phyloP scores from a whole-genome alignment of 148 eudicot species.

The Bassia scoparia region DNA sequence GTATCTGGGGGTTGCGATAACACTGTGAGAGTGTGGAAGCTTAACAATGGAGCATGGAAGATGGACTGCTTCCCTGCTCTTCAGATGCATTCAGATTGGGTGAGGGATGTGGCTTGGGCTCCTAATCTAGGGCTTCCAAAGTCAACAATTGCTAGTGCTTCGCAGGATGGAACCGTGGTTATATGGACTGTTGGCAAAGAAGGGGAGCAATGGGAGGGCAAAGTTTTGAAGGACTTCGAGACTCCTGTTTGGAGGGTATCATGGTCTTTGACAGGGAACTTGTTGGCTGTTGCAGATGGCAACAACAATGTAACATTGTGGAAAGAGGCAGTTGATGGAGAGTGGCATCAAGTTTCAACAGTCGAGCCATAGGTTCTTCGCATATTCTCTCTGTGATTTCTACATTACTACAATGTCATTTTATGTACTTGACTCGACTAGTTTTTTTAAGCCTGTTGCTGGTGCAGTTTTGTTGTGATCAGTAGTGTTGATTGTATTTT shows the following conservation, averaged over 20 bases:
- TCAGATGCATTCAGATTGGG: slow-evolving; percentile 79
- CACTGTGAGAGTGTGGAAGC: slow-evolving; percentile 84
- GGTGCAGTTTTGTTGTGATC: slow-evolving; percentile 20
- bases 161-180: slow-evolving; percentile 87
- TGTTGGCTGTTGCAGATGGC: slow-evolving; percentile 93
- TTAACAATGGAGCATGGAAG: slow-evolving; percentile 67
- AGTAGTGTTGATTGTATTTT: slow-evolving; percentile 16
- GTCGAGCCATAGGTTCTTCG: slow-evolving; percentile 51
- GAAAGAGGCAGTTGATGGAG: slow-evolving; percentile 93
- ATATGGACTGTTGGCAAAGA: slow-evolving; percentile 83
- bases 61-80: slow-evolving; percentile 92
- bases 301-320: slow-evolving; percentile 73
- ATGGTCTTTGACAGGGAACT: slow-evolving; percentile 86
- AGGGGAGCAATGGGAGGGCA: slow-evolving; percentile 89
- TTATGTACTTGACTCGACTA: slow-evolving; percentile 18
- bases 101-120: slow-evolving; percentile 94
- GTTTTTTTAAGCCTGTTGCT: slow-evolving; percentile 4
- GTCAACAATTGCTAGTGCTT: slow-evolving; percentile 87
- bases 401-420: slow-evolving; percentile 2
- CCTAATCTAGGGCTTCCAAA: slow-evolving; percentile 90
- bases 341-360: slow-evolving; percentile 75
- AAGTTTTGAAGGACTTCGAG: slow-evolving; percentile 72
- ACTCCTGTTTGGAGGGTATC: slow-evolving; percentile 94
- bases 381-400: slow-evolving; percentile 20
- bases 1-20: slow-evolving; percentile 91